A percentile compares a stretch with the other conserved stretches of the same genome.
Evolutionary conservation across 1,284 basidiomycete genomes (phyloP).

Genomic region (Cryptococcus wingfieldii): DNA sequence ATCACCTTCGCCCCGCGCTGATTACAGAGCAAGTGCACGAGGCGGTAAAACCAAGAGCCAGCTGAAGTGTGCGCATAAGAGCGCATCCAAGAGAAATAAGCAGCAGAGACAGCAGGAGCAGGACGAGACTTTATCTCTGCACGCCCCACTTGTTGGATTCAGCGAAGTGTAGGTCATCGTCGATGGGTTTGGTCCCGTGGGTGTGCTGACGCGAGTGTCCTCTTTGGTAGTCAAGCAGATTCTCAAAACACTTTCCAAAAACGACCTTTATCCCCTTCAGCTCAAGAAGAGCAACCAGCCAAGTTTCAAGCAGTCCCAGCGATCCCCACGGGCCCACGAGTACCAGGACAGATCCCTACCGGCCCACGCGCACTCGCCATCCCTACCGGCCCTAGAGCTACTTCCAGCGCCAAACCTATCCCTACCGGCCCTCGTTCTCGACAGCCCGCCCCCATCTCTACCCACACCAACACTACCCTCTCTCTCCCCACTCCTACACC

Average conservation of each 20-base stretch:
- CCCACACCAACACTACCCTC: constrained; percentile 5
- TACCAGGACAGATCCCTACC: neutral
- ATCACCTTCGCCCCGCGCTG: neutral
- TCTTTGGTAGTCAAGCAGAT: neutral
- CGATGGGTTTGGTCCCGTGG: neutral
- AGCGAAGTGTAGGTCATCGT: neutral
- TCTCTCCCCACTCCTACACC: neutral
- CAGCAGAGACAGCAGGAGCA: too few relatives aligned
- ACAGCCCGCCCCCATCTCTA: constrained; percentile 1
- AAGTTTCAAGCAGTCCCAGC: constrained; percentile 15
- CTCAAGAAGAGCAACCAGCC: neutral
- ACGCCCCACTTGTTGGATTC: neutral
- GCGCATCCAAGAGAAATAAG: neutral
- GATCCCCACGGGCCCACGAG: constrained; percentile 19
- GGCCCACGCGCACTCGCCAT: neutral
- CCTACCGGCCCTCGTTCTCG: constrained; percentile 1
- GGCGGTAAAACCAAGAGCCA: too few relatives aligned
- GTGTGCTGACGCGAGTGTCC: neutral
- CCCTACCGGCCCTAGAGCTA: constrained; percentile 16
- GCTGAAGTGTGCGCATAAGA: neutral
- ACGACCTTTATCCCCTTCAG: constrained; percentile 7
- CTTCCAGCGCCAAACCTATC: neutral
- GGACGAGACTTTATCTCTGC: neutral
- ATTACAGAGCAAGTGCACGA: neutral
- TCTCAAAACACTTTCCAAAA: neutral